phyloP scores from a whole-genome alignment of 164 flowering plant species.

The Piper longum region DNA sequence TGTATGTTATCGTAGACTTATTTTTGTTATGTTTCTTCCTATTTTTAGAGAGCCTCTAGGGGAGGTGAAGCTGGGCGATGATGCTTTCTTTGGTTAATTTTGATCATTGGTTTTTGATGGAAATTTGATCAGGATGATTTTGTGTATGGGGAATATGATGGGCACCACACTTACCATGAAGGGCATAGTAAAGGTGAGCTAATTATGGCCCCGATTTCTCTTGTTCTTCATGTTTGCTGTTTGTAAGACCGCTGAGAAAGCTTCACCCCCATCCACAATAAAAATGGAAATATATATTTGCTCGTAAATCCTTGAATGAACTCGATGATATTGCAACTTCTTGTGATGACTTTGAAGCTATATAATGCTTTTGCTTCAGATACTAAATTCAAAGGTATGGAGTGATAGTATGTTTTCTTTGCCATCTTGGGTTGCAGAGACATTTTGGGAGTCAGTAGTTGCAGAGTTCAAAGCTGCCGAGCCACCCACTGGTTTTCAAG shows the following conservation, averaged over 20 bases:
- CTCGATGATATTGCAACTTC: too few species aligned
- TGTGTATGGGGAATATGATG: conserved; percentile 66
- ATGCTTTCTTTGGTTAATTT: not conserved
- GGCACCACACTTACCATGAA: conserved; percentile 67
- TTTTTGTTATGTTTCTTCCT: not conserved
- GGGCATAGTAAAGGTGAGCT: conserved; percentile 28
- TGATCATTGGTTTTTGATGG: not conserved
- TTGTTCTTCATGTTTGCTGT: not conserved
- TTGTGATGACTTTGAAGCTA: too few species aligned
- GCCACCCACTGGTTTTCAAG: conserved; percentile 88
- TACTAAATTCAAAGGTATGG: too few species aligned
- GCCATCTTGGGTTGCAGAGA: conserved; percentile 20
- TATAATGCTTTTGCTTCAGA: too few species aligned
- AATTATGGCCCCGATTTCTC: not conserved
- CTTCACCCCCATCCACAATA: not conserved
- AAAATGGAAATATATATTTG: not conserved
- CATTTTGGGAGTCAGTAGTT: conserved; percentile 60
- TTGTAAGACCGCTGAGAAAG: not conserved
- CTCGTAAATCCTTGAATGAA: too few species aligned
- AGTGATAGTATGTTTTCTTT: too few species aligned
- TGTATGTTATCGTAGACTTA: conserved; percentile 16
- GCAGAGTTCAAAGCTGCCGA: conserved; percentile 54
- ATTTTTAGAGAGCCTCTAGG: not conserved
- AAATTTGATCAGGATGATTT: conserved; percentile 64
- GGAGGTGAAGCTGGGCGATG: not conserved